Conservation (phyloP, 495 filamentous ascomycete genomes). For the Rusavskia elegans region DNA sequence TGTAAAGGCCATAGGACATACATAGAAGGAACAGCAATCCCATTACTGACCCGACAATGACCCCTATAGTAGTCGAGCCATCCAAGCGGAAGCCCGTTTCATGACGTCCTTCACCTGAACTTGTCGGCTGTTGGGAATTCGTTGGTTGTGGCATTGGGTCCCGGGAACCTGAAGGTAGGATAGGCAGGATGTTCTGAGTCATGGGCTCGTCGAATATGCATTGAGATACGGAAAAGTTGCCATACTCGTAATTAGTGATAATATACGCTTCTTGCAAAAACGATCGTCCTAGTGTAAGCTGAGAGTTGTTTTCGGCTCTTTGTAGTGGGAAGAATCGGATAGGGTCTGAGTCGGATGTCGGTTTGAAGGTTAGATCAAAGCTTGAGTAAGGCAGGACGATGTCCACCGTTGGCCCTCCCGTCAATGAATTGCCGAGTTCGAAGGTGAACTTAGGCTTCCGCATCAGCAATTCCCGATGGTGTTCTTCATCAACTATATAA, state of each 20-base stretch:
- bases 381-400: constrained; percentile 41
- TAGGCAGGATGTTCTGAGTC: not conserved
- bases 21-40: too few species aligned
- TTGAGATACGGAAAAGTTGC: constrained; percentile 28
- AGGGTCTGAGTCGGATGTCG: constrained; percentile 26
- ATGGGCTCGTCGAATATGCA: not conserved
- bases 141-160: not conserved
- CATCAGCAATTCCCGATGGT: constrained; percentile 17
- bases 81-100: too few species aligned
- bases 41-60: too few species aligned
- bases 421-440: constrained; percentile 29
- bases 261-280: constrained; percentile 51
- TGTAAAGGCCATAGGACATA: too few species aligned
- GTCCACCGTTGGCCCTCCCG: constrained; percentile 30
- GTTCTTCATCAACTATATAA: constrained; percentile 33
- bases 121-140: not conserved
- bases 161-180: not conserved
- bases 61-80: too few species aligned
- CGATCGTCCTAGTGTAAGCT: constrained; percentile 40
- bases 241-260: constrained; percentile 38
- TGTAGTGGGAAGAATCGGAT: constrained; percentile 38
- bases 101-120: not conserved
- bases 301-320: constrained; percentile 22
- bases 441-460: constrained; percentile 31
- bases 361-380: constrained; percentile 36